Percentiles rank a stretch among this genome's conserved stretches.
Conservation (phyloP, 352 stramenopile species). For the Discostella stelligera region DNA sequence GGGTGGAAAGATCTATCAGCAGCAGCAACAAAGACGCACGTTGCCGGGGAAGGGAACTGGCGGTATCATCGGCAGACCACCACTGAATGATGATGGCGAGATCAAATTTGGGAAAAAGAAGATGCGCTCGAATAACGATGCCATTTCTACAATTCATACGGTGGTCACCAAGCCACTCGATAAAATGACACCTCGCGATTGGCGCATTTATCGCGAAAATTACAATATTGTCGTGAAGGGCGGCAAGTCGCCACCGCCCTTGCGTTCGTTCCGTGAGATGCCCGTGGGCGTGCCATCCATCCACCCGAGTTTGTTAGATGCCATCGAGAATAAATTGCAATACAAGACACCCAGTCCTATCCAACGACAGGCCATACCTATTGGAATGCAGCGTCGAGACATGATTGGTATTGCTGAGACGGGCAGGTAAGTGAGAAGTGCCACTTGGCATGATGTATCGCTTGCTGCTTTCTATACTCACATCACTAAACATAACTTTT, state of each 20-base stretch:
- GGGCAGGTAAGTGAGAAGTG: constrained; percentile 58
- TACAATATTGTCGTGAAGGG: constrained; percentile 96
- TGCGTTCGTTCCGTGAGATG: constrained; percentile 88
- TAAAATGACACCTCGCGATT: constrained; percentile 95
- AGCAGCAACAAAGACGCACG: neutral
- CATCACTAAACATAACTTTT: constrained; percentile 47
- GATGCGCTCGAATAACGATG: constrained; percentile 19
- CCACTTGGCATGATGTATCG: neutral
- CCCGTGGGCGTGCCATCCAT: constrained; percentile 75
- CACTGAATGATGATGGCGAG: constrained; percentile 5
- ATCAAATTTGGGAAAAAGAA: constrained; percentile 38
- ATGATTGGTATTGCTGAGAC: constrained; percentile 99
- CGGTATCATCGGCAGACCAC: neutral
- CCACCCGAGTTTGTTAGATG: constrained; percentile 84
- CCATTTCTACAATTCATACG: constrained; percentile 33
- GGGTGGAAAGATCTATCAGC: no score
- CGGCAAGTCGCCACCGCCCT: constrained; percentile 87
- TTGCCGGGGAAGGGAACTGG: neutral
- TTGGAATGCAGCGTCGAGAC: constrained; percentile 93
- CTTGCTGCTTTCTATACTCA: constrained; percentile 3
- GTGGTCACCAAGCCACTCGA: constrained; percentile 65
- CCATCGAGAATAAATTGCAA: constrained; percentile 87
- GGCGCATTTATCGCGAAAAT: constrained; percentile 99
- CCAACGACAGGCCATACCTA: constrained; percentile 96
- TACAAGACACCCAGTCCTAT: constrained; percentile 97